phyloP scores from a whole-genome alignment of 2,329 filamentous ascomycete species.

The Fusarium secorum region DNA sequence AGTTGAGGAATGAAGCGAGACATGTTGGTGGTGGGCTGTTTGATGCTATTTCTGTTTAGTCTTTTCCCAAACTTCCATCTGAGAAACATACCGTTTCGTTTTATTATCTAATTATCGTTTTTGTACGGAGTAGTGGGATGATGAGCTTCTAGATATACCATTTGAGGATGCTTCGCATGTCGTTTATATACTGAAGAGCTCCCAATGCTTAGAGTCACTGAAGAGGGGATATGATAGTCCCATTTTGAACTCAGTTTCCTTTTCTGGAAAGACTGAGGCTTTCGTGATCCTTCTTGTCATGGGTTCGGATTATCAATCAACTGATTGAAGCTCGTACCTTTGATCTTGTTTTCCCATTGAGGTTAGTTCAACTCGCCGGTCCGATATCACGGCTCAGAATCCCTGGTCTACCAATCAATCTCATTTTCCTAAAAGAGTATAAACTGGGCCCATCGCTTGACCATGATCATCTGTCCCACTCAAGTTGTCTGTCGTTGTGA shows the following conservation, averaged over 20 bases:
- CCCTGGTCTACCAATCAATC: not conserved
- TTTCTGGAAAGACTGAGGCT: not conserved
- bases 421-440: constrained; percentile 19
- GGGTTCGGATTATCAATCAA: not conserved
- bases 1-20: constrained; percentile 17
- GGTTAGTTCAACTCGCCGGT: not conserved
- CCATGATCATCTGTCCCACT: not conserved
- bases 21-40: not conserved
- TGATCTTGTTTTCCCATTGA: not conserved
- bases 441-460: not conserved
- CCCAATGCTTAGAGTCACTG: fast-evolving
- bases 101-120: not conserved
- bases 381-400: not conserved
- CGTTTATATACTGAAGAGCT: not conserved
- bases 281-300: not conserved
- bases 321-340: not conserved
- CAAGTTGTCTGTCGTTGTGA: not conserved
- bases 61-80: not conserved
- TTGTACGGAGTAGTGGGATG: not conserved
- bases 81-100: not conserved
- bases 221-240: fast-evolving
- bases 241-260: not conserved
- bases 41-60: not conserved
- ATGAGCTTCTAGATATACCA: not conserved
- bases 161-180: not conserved